Base-by-base conservation (phyloP, 805 yeast species). In the Jamesozyma spencerorum region DNA sequence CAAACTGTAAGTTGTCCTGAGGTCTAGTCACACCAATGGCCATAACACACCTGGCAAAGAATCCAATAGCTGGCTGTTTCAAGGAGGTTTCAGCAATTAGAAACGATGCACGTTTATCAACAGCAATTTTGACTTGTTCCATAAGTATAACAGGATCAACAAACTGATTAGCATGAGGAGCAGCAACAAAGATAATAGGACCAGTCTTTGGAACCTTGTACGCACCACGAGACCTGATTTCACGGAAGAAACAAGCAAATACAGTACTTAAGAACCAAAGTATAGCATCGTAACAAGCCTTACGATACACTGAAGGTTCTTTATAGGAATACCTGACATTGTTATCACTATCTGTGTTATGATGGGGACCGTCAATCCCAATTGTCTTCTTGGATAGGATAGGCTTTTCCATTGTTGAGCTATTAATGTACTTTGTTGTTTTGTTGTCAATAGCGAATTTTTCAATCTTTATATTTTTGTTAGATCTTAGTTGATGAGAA, bases 141-240 rank as follows among this genome's bases (percentile, higher is more conserved):
- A 85, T 80, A 36, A 92, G 68, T 38, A 92, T 72, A 37, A 88
- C 75, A 2, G 92, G 90, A 49, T 78, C 85, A 28, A 83, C 77
- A 47, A 83, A 84, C 53, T 85, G 95, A 56, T 85, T 85, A n/a
- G 95, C 94, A 65, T 90, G 98, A 1, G 97, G 97, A 2, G 96
- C 98, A 10, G 92, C 94, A 28, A 92, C 97, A 47, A 92, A 81
- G 40, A 90, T 81, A 7, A 87, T 80, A 0, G 97, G 90, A 0
- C 96, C 97, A 8, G 71, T 61, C 24, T 72, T 68, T 12, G 83
- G 82, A 38, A 77, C 71, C 36, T 74, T 73, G 63, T 77, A 85
- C 1, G 95, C 86, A 1, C 97, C 96, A 44, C 97, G 72, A 3
- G 92, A 78, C 39, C 85, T 72, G 47, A 90, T 86, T 56, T 88